Evolutionary conservation across 139 green algal species (phyloP).

Genomic region (Haematococcus lacustris): DNA sequence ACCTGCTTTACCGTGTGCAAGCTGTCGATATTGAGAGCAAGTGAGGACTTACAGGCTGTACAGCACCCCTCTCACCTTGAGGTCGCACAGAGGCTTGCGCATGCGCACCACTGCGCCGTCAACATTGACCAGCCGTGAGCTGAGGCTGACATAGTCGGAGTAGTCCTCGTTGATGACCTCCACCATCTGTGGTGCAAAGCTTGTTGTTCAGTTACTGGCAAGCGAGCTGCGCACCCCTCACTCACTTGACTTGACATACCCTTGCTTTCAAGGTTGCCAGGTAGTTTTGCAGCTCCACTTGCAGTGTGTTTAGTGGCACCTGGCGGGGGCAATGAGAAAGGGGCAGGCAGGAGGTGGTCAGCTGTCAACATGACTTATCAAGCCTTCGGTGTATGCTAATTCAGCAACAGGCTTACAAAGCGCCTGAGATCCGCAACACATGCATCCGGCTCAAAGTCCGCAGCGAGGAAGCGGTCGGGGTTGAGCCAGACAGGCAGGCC

Average conservation of each 20-base stretch:
- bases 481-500: conserved; percentile 78
- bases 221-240: not conserved
- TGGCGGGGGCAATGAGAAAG: conserved; percentile 19
- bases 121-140: conserved; percentile 73
- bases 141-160: conserved; percentile 86
- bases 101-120: conserved; percentile 81
- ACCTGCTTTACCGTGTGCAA: no score
- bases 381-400: not conserved
- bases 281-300: conserved; percentile 67
- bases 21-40: no score
- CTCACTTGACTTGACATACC: conserved; percentile 24
- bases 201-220: not conserved
- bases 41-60: no score
- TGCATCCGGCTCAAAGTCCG: conserved; percentile 59
- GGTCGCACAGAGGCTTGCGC: conserved; percentile 65
- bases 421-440: conserved; percentile 76
- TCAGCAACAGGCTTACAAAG: conserved; percentile 46
- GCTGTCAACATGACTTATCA: not conserved
- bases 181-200: conserved; percentile 41
- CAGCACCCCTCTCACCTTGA: conserved; percentile 57
- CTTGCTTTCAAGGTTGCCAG: conserved; percentile 61
- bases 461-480: conserved; percentile 57
- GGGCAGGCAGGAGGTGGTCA: not conserved
- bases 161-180: conserved; percentile 95
- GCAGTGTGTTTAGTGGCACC: conserved; percentile 81